Percentiles rank a stretch among this genome's conserved stretches.
These are phyloP conservation scores for Aspergillus sp. DNA, from an alignment of 2,329 filamentous ascomycete genomes.

Conservation along the genomic window DNA sequence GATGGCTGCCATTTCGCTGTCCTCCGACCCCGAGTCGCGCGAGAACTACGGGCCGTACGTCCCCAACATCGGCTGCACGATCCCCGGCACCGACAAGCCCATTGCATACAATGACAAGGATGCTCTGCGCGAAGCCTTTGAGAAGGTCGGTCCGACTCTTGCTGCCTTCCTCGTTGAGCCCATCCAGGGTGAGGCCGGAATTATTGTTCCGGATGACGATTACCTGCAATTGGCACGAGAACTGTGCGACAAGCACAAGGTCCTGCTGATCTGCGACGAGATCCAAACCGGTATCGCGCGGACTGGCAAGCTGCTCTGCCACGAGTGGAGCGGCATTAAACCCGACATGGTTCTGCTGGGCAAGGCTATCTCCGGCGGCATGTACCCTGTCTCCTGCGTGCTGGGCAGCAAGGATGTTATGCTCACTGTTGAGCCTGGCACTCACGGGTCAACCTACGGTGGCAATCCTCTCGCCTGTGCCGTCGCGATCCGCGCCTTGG, in stretches of 20 bases:
- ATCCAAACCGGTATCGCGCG: constrained; percentile 97
- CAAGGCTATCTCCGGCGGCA: constrained; percentile 96
- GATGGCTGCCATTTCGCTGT: constrained; percentile 95
- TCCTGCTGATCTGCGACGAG: constrained; percentile 95
- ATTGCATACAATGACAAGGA: constrained; percentile 85
- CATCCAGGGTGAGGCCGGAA: constrained; percentile 95
- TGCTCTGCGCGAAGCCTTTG: constrained; percentile 76
- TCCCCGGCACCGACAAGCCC: constrained; percentile 71
- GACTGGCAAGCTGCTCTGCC: constrained; percentile 90
- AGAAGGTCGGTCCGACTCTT: constrained; percentile 77
- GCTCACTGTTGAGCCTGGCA: constrained; percentile 93
- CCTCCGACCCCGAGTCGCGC: constrained; percentile 89
- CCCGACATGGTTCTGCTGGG: constrained; percentile 92
- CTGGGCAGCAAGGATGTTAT: constrained; percentile 87
- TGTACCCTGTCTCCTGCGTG: constrained; percentile 98
- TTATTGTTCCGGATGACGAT: constrained; percentile 87
- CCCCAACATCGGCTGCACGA: constrained; percentile 76
- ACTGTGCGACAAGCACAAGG: constrained; percentile 92
- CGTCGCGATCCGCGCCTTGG: constrained; percentile 89
- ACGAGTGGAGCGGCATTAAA: constrained; percentile 92
- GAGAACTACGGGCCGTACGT: constrained; percentile 97
- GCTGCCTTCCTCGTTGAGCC: constrained; percentile 94
- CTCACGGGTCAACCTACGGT: constrained; percentile 97
- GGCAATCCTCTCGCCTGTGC: constrained; percentile 95
- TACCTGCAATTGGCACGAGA: constrained; percentile 79